Base-by-base conservation (phyloP, 2,329 filamentous ascomycete genomes). In the Diaporthe eres region DNA sequence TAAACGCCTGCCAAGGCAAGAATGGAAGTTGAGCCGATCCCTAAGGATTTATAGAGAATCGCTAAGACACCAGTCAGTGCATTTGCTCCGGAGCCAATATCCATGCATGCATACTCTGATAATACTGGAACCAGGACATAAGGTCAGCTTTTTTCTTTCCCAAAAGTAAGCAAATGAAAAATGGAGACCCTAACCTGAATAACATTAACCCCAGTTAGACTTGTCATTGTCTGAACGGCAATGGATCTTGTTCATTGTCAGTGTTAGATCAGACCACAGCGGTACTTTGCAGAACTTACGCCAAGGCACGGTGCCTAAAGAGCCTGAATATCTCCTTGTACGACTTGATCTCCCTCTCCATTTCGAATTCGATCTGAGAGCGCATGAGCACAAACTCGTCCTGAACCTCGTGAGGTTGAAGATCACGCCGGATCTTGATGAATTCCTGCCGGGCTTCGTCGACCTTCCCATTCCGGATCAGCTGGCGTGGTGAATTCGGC, bases 221-320 rank as follows among this genome's bases (percentile, higher is more conserved):
- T 87, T 0, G 89, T 91, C 87, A 91, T 89, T 3, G 88, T 90
- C 81, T 91, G 89, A 3, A 90, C 89, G 3, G 87, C 86, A 78
- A 91, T 88, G 1, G 87, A 88, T 15, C 75, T 77, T 12, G 9
- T 2, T 10, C 28, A 1, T 9, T 6, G 47, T 77, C 15, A 77
- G 74, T 12, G 65, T 17, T 8, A 8, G 0, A 28, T 13, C 3
- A 9, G 5, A 22, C 47, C 6, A n/a, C 7, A 82, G 22, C 13
- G 6, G 8, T 2, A 9, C 83, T 72, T 5, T 0, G n/a, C 31
- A 60, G 28, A 31, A 82, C 84, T 75, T 77, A 87, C 81, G 88
- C 88, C 67, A 90, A 77, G 9, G 86, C 88, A 34, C 89, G 85
- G 75, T 86, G 88, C 19, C 88, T 83, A 78, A 88, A 91, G 9